Evolutionary conservation across 106 monocot species (phyloP).

Genomic region (Dioscorea alata): DNA sequence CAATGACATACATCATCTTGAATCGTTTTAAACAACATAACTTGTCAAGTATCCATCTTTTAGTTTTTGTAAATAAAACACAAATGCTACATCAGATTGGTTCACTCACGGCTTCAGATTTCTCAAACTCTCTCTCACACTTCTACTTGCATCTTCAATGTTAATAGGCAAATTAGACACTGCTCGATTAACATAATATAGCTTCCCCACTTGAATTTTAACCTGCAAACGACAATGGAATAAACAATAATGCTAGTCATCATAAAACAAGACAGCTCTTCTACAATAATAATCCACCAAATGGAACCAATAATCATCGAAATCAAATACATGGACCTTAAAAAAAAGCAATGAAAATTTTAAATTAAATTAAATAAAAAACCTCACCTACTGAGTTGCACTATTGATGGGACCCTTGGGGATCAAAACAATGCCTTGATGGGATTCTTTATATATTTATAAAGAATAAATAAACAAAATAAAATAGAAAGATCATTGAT

Average conservation of each 20-base stretch:
- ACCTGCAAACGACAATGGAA: slow-evolving; percentile 33
- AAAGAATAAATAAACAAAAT: too few species aligned
- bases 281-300: background rate
- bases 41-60: too few species aligned
- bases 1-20: too few species aligned
- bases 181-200: slow-evolving; percentile 71
- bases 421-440: slow-evolving; percentile 54
- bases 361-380: background rate
- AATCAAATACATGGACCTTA: background rate
- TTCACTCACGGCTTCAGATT: slow-evolving; percentile 30
- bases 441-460: too few species aligned
- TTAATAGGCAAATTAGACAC: slow-evolving; percentile 67
- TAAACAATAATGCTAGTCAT: background rate
- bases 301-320: background rate
- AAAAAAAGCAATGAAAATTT: slow-evolving; percentile 2
- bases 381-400: slow-evolving; percentile 65
- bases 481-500: too few species aligned
- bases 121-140: slow-evolving; percentile 64
- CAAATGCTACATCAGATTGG: too few species aligned
- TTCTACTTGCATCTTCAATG: slow-evolving; percentile 83
- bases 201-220: slow-evolving; percentile 82
- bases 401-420: slow-evolving; percentile 61
- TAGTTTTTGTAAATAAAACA: too few species aligned
- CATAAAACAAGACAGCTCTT: background rate
- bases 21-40: too few species aligned